phyloP scores from a whole-genome alignment of 192 early-diverging fungal genomes.

The Coemansia aciculifera region DNA sequence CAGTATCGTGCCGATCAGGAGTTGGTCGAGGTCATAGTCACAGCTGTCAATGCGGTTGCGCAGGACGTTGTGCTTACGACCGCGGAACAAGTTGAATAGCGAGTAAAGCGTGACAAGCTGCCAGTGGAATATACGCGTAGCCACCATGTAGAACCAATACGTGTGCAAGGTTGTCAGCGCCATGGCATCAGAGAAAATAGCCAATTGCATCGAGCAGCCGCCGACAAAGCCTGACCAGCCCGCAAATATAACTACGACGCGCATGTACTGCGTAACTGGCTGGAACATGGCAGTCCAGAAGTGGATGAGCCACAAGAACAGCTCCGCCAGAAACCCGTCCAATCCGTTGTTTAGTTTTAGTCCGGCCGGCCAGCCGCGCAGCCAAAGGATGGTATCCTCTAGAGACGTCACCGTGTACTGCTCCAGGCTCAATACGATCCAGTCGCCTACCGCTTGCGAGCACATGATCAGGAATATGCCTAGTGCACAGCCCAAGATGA shows the following conservation, averaged over 20 bases:
- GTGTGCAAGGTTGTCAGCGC: slow-evolving; percentile 86
- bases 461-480: slow-evolving; percentile 72
- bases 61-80: slow-evolving; percentile 72
- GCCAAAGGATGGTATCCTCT: slow-evolving; percentile 79
- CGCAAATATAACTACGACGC: slow-evolving; percentile 65
- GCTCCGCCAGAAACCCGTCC: slow-evolving; percentile 82
- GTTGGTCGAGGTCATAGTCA: slow-evolving; percentile 94
- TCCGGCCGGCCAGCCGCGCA: slow-evolving; percentile 90
- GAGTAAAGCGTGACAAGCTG: slow-evolving; percentile 81
- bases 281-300: slow-evolving; percentile 77
- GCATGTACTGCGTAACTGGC: slow-evolving; percentile 51
- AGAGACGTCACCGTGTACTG: slow-evolving; percentile 70
- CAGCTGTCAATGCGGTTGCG: slow-evolving; percentile 90
- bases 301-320: slow-evolving; percentile 85
- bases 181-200: slow-evolving; percentile 81
- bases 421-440: slow-evolving; percentile 56
- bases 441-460: slow-evolving; percentile 57
- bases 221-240: slow-evolving; percentile 73
- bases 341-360: slow-evolving; percentile 94
- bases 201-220: slow-evolving; percentile 83
- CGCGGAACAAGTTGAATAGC: slow-evolving; percentile 91
- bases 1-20: slow-evolving; percentile 89
- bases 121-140: slow-evolving; percentile 92
- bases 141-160: slow-evolving; percentile 94
- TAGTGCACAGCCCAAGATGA: slow-evolving; percentile 80